phyloP scores from a whole-genome alignment of 176 grass and related monocot species.

The Musa beccarii region DNA sequence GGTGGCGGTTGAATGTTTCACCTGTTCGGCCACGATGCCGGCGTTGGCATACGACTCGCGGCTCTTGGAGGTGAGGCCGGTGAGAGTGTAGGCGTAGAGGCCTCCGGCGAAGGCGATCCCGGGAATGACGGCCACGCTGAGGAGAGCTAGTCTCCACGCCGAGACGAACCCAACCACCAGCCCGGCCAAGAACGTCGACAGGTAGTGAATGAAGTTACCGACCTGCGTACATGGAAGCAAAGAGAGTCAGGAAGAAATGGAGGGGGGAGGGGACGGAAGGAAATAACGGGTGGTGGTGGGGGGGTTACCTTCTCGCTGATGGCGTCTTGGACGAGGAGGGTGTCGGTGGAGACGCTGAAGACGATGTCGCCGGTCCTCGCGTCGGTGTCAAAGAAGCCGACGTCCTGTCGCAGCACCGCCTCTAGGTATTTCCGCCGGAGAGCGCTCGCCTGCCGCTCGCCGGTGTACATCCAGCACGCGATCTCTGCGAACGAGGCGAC shows the following conservation, averaged over 20 bases:
- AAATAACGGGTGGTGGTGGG: no score
- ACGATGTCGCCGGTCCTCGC: slow-evolving; percentile 91
- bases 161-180: slow-evolving; percentile 81
- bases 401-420: slow-evolving; percentile 84
- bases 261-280: neutral
- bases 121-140: slow-evolving; percentile 88
- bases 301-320: slow-evolving; percentile 70
- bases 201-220: slow-evolving; percentile 94
- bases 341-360: slow-evolving; percentile 94
- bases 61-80: slow-evolving; percentile 88
- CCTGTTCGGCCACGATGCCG: slow-evolving; percentile 85
- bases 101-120: slow-evolving; percentile 97
- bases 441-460: slow-evolving; percentile 78
- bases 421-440: slow-evolving; percentile 74
- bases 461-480: slow-evolving; percentile 97
- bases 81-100: slow-evolving; percentile 87
- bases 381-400: slow-evolving; percentile 98
- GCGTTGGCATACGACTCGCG: slow-evolving; percentile 95
- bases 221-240: slow-evolving; percentile 25
- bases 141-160: slow-evolving; percentile 81
- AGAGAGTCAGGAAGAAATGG: neutral
- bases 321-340: slow-evolving; percentile 89
- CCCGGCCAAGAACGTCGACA: slow-evolving; percentile 83
- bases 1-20: slow-evolving; percentile 24
- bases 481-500: slow-evolving; percentile 45